Percentiles rank a stretch among this genome's conserved stretches.
These are phyloP conservation scores for Furcasterigmium furcatum DNA, from an alignment of 2,329 filamentous ascomycete species.

Conservation along the genomic window DNA sequence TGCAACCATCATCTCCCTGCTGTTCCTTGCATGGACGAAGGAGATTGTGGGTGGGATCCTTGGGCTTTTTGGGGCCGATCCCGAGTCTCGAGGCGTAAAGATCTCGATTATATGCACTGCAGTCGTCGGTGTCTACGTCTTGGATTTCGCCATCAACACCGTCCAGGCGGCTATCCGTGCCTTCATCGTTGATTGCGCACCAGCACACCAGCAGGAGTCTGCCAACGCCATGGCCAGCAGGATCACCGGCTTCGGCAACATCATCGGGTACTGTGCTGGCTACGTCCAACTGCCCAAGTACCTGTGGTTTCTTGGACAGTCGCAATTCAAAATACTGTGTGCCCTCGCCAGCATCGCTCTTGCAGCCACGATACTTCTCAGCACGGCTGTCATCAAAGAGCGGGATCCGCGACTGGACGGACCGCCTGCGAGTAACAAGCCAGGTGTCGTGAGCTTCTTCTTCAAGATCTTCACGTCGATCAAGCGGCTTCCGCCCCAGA, in stretches of 20 bases:
- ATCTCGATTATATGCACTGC: slow-evolving; percentile 71
- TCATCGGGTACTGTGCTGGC: slow-evolving; percentile 83
- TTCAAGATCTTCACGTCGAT: slow-evolving; percentile 73
- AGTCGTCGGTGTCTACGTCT: slow-evolving; percentile 81
- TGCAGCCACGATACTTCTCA: slow-evolving; percentile 65
- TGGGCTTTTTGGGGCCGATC: slow-evolving; percentile 66
- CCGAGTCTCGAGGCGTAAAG: slow-evolving; percentile 62
- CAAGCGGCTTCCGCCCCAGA: slow-evolving; percentile 75
- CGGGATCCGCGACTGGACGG: slow-evolving; percentile 75
- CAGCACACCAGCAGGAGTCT: slow-evolving; percentile 87
- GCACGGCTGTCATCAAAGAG: slow-evolving; percentile 68
- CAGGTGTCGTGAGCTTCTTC: slow-evolving; percentile 77
- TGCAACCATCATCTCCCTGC: slow-evolving; percentile 64
- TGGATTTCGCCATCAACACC: slow-evolving; percentile 96
- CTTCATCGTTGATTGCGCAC: slow-evolving; percentile 91
- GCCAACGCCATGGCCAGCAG: slow-evolving; percentile 95
- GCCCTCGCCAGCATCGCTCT: slow-evolving; percentile 78
- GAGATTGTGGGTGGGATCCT: slow-evolving; percentile 69
- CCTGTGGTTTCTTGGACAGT: slow-evolving; percentile 77
- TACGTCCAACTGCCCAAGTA: slow-evolving; percentile 74
- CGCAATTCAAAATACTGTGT: slow-evolving; percentile 91
- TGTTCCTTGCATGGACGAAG: slow-evolving; percentile 71
- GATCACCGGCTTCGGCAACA: slow-evolving; percentile 83
- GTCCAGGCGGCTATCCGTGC: slow-evolving; percentile 90
- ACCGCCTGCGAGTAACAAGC: slow-evolving; percentile 53